Percentiles rank a stretch among this genome's conserved stretches.
Evolutionary conservation across 179 eudicot genomes (phyloP).

Genomic region (Patellifolia procumbens): DNA sequence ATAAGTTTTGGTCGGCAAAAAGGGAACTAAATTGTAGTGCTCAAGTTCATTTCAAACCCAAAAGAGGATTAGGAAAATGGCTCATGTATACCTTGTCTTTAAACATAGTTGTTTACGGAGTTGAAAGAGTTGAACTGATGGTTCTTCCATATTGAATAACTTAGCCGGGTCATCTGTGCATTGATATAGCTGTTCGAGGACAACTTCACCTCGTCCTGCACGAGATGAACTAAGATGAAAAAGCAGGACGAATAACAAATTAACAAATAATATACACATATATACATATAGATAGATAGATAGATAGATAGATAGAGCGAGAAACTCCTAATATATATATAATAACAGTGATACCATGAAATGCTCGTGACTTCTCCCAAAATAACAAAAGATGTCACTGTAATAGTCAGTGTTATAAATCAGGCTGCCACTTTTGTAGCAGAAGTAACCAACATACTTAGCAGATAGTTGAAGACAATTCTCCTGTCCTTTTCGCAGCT

Average conservation of each 20-base stretch:
- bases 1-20: too few species aligned
- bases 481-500: not conserved
- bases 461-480: not conserved
- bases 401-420: too few species aligned
- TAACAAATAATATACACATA: too few species aligned
- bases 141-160: not conserved
- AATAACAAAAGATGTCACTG: too few species aligned
- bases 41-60: not conserved
- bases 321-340: too few species aligned
- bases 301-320: too few species aligned
- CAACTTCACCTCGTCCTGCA: slow-evolving; percentile 16
- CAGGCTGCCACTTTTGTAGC: not conserved
- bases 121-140: not conserved
- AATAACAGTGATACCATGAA: too few species aligned
- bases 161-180: not conserved
- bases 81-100: slow-evolving; percentile 13
- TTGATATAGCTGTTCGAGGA: slow-evolving; percentile 12
- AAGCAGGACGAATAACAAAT: not conserved
- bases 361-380: too few species aligned
- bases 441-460: slow-evolving; percentile 17
- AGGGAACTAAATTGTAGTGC: not conserved
- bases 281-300: too few species aligned
- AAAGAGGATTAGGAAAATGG: not conserved
- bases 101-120: slow-evolving; percentile 9
- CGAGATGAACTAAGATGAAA: not conserved